Evolutionary conservation across 2,329 filamentous ascomycete genomes (phyloP).

Genomic region (Aspergillus transmontanensis): DNA sequence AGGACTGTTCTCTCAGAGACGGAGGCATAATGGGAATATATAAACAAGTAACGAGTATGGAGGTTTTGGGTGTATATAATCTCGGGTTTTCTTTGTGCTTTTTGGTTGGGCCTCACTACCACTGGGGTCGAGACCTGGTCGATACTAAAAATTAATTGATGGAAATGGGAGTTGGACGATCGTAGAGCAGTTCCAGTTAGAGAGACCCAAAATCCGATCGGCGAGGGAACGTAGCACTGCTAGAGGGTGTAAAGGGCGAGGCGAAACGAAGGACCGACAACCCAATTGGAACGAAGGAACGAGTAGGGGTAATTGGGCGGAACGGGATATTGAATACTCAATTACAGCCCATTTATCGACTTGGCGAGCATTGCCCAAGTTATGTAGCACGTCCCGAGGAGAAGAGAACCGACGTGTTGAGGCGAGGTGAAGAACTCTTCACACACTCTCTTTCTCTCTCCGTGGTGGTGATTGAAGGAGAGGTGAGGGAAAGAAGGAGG

Average conservation of each 20-base stretch:
- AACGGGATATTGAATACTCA: constrained; percentile 36
- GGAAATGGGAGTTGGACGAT: neutral
- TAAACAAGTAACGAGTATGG: neutral
- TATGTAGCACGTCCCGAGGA: constrained; percentile 24
- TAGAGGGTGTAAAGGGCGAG: constrained; percentile 43
- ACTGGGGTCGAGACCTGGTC: neutral
- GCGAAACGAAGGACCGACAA: constrained; percentile 40
- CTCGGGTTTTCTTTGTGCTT: neutral
- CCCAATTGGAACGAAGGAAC: constrained; percentile 20
- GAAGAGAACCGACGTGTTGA: constrained; percentile 12
- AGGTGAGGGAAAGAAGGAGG: constrained; percentile 54
- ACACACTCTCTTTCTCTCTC: constrained; percentile 10
- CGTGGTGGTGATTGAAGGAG: constrained; percentile 23
- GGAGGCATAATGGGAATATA: constrained; percentile 61
- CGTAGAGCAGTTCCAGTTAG: neutral
- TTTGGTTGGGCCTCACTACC: neutral
- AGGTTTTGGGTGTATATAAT: constrained; percentile 5
- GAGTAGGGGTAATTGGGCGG: constrained; percentile 15
- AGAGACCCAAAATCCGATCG: neutral
- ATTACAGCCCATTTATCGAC: constrained; percentile 28
- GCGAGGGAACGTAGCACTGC: constrained; percentile 14
- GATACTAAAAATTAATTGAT: neutral
- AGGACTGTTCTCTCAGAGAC: constrained; percentile 68
- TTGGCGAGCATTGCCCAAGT: constrained; percentile 46
- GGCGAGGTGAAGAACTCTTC: constrained; percentile 12